phyloP scores from a whole-genome alignment of 2,329 filamentous ascomycete genomes.

The Teratosphaeria epicoccoides region DNA sequence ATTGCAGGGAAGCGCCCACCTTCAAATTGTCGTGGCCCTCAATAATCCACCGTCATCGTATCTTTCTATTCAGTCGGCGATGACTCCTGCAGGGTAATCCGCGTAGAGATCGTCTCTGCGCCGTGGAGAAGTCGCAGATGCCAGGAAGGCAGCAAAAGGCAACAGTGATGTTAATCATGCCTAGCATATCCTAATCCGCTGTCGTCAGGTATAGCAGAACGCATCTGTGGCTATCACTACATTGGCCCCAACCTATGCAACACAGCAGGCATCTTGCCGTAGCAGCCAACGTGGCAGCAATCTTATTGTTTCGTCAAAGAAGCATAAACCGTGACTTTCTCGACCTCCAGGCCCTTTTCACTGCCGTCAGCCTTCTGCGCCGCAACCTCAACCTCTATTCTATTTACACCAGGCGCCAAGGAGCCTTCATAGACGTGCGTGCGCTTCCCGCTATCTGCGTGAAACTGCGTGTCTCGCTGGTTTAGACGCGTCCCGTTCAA shows the following conservation, averaged over 20 bases:
- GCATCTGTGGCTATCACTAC: too few species aligned
- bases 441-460: conserved; percentile 26
- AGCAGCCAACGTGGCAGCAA: too few species aligned
- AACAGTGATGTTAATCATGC: background rate
- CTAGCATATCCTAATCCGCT: background rate
- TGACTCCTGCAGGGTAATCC: too few species aligned
- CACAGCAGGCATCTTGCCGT: too few species aligned
- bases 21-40: too few species aligned
- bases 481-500: conserved; percentile 55
- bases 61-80: too few species aligned
- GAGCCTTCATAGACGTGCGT: conserved; percentile 66
- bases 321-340: conserved; percentile 66
- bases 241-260: too few species aligned
- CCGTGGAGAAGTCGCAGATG: background rate
- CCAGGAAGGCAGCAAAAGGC: background rate
- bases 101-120: background rate
- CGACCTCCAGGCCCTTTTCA: conserved; percentile 49
- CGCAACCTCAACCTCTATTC: conserved; percentile 67
- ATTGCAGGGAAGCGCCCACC: too few species aligned
- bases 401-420: conserved; percentile 62
- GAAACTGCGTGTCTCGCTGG: conserved; percentile 35
- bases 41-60: too few species aligned
- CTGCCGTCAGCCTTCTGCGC: conserved; percentile 41
- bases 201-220: too few species aligned
- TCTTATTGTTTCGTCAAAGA: conserved; percentile 44